Percentiles rank a stretch among this genome's conserved stretches.
Evolutionary conservation across 768 basidiomycete species (phyloP).

Genomic region (Neoboletus magnificus): DNA sequence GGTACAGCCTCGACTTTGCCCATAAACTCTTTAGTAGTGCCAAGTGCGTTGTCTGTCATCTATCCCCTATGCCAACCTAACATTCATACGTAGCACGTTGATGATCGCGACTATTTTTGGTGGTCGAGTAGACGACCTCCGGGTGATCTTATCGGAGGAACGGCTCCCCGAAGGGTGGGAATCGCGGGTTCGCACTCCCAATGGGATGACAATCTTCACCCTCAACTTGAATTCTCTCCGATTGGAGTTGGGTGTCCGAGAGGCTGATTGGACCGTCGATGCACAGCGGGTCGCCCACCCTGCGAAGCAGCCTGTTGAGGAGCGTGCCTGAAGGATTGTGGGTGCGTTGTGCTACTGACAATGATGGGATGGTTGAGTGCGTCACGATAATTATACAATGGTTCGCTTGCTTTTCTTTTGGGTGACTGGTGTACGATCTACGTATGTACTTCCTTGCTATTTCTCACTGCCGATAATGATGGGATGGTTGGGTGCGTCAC

Average conservation of each 20-base stretch:
- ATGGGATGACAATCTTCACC: conserved; percentile 54
- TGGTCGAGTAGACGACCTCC: conserved; percentile 52
- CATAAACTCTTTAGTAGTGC: conserved; percentile 65
- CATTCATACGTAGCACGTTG: background rate
- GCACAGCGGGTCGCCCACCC: background rate
- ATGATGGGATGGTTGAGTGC: background rate
- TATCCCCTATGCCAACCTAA: background rate
- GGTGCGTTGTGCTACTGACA: background rate
- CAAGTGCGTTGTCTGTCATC: conserved; percentile 46
- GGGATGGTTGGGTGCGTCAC: too few species aligned
- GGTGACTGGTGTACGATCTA: background rate
- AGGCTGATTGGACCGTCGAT: conserved; percentile 10
- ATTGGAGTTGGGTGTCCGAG: conserved; percentile 10
- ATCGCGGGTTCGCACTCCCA: conserved; percentile 45
- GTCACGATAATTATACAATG: background rate
- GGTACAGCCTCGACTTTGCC: conserved; percentile 45
- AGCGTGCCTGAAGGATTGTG: background rate
- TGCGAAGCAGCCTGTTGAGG: background rate
- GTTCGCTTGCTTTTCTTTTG: background rate
- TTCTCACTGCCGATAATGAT: background rate
- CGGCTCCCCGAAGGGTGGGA: conserved; percentile 73
- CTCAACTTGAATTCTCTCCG: conserved; percentile 41
- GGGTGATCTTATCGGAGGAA: conserved; percentile 57
- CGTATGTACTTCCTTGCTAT: background rate
- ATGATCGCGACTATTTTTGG: conserved; percentile 51